Conservation (phyloP, 75 land plant genomes). For the Picea sitchensis region DNA sequence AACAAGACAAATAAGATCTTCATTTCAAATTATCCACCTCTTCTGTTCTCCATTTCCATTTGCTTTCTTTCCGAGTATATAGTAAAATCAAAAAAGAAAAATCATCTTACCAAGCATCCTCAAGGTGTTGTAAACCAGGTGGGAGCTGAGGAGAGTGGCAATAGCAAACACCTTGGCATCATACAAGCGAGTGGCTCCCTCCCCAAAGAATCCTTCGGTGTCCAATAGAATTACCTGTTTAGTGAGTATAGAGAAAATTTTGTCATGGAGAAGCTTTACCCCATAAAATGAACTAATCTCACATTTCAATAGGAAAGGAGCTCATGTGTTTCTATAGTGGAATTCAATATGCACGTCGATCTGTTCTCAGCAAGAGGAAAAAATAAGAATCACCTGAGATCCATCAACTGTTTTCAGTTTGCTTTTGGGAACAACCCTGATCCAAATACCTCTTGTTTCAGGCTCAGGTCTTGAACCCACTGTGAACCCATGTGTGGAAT, state of each 20-base stretch:
- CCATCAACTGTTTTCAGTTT: constrained; percentile 26
- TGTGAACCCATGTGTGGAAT: constrained; percentile 42
- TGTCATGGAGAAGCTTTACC: not conserved
- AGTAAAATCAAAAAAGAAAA: not conserved
- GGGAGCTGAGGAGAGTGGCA: constrained; percentile 46
- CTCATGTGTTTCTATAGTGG: not conserved
- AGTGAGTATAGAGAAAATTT: not conserved
- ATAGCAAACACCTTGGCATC: constrained; percentile 50
- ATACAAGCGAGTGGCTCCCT: constrained; percentile 38
- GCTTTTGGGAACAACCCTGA: constrained; percentile 31
- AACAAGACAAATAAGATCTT: too few relatives aligned
- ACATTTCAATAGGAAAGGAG: not conserved
- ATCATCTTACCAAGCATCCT: constrained; percentile 34
- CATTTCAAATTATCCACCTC: too few relatives aligned
- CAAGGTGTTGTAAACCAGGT: constrained; percentile 46
- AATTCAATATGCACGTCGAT: too few relatives aligned
- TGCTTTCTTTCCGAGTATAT: not conserved
- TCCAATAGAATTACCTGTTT: constrained; percentile 26
- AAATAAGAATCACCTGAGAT: constrained; percentile 13
- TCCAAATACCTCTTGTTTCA: constrained; percentile 52
- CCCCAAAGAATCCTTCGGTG: constrained; percentile 50
- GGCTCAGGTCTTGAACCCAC: constrained; percentile 48
- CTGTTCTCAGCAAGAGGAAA: not conserved
- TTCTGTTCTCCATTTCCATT: too few relatives aligned
- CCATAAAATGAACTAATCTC: not conserved